A percentile compares a stretch with the other conserved stretches of the same genome.
Evolutionary conservation across 305 asterid species (phyloP).

Genomic region (Ilex paraguariensis): DNA sequence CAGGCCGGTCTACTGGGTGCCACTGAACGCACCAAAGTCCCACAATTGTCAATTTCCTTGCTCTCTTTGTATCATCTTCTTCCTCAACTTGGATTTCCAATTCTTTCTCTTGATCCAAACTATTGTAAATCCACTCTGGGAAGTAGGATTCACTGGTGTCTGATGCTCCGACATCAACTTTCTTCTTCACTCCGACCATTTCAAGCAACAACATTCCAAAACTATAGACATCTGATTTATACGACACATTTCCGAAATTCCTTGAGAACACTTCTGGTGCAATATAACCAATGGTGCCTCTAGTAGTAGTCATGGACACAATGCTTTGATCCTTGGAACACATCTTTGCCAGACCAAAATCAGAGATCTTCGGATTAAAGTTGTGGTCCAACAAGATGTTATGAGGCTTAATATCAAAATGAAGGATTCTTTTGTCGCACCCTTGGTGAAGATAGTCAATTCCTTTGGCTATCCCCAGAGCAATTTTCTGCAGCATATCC

Average conservation of each 20-base stretch:
- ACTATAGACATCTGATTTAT: constrained; percentile 54
- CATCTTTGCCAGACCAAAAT: constrained; percentile 67
- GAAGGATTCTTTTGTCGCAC: too few species aligned
- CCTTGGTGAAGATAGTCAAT: too few species aligned
- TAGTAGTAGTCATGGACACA: constrained; percentile 42
- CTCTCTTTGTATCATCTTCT: constrained; percentile 25
- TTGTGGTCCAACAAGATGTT: too few species aligned
- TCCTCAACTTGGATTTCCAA: constrained; percentile 24
- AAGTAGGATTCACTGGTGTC: constrained; percentile 28
- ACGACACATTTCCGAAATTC: constrained; percentile 41
- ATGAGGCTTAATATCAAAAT: too few species aligned
- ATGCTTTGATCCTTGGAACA: constrained; percentile 57
- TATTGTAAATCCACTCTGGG: constrained; percentile 37
- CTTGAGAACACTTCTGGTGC: constrained; percentile 33
- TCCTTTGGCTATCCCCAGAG: constrained; percentile 36
- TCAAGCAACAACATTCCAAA: neutral
- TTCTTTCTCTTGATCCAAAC: constrained; percentile 34
- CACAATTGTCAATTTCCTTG: constrained; percentile 32
- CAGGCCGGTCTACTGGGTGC: constrained; percentile 53
- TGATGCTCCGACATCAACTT: constrained; percentile 11
- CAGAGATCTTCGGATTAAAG: constrained; percentile 49
- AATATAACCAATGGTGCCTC: constrained; percentile 68
- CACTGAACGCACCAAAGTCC: constrained; percentile 56
- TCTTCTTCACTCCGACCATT: constrained; percentile 10
- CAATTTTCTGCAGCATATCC: constrained; percentile 29